Evolutionary conservation across 2,329 filamentous ascomycete species (phyloP).

Genomic region (Talaromyces sp.): DNA sequence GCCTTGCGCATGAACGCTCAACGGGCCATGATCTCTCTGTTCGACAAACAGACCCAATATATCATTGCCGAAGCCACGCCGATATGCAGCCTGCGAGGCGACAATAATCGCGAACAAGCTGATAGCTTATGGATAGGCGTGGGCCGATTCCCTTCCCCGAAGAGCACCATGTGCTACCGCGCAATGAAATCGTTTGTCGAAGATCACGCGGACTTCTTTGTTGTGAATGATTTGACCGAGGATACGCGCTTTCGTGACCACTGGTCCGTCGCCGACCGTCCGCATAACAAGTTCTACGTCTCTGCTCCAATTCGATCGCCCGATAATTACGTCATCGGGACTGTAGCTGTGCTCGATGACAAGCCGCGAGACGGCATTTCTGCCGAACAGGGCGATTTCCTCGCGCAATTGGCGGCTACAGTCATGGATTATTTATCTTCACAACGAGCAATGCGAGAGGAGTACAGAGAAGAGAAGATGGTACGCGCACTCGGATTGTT

Average conservation of each 20-base stretch:
- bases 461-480: conserved; percentile 54
- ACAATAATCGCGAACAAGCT: neutral
- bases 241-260: neutral
- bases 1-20: conserved; percentile 42
- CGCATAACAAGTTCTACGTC: neutral
- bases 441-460: conserved; percentile 50
- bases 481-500: conserved; percentile 53
- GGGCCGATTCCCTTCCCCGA: neutral
- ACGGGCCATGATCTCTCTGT: conserved; percentile 50
- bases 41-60: conserved; percentile 34
- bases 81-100: neutral
- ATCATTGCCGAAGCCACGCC: neutral
- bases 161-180: neutral
- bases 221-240: neutral
- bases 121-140: neutral
- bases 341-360: neutral
- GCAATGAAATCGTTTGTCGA: neutral
- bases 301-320: neutral
- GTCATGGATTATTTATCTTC: conserved; percentile 58
- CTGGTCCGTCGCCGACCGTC: neutral
- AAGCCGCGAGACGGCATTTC: neutral
- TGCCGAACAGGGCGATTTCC: conserved; percentile 37
- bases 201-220: conserved; percentile 36
- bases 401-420: conserved; percentile 55
- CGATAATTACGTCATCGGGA: neutral